Conservation (phyloP, 2,329 filamentous ascomycete species). For the Fusarium sp. region DNA sequence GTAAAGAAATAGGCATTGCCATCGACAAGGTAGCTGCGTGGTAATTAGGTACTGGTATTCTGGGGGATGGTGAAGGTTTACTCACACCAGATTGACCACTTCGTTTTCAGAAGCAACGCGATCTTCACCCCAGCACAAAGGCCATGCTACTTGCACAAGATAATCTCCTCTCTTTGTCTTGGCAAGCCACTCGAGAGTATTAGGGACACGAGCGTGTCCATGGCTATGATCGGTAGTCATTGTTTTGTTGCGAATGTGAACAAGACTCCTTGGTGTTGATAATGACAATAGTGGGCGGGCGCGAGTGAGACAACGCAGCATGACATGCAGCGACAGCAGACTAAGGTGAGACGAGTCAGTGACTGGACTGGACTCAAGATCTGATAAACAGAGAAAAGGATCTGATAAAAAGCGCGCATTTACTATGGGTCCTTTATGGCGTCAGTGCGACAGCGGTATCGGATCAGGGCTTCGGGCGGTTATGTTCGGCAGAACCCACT, state of each 20-base stretch:
- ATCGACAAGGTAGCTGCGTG: slow-evolving; percentile 49
- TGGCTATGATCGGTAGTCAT: slow-evolving; percentile 26
- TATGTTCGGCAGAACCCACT: slow-evolving; percentile 16
- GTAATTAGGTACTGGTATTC: background rate
- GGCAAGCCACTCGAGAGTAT: slow-evolving; percentile 45
- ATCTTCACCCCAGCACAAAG: slow-evolving; percentile 45
- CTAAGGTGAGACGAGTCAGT: slow-evolving; percentile 20
- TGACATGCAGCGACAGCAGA: slow-evolving; percentile 19
- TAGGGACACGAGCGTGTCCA: slow-evolving; percentile 41
- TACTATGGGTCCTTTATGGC: slow-evolving; percentile 32
- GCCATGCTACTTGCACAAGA: slow-evolving; percentile 49
- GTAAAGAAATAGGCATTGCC: slow-evolving; percentile 53
- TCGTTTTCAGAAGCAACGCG: slow-evolving; percentile 40
- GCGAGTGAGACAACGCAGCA: slow-evolving; percentile 31
- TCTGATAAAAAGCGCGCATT: slow-evolving; percentile 36
- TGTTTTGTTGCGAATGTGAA: background rate
- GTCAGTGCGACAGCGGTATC: slow-evolving; percentile 29
- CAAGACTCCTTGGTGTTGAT: background rate
- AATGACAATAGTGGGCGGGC: slow-evolving; percentile 11
- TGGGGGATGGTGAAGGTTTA: background rate
- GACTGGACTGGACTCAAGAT: slow-evolving; percentile 15
- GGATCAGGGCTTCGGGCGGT: slow-evolving; percentile 24
- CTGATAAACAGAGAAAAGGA: slow-evolving; percentile 31
- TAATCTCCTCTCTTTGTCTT: slow-evolving; percentile 47
- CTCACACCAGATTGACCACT: slow-evolving; percentile 45